phyloP scores from a whole-genome alignment of 495 filamentous ascomycete species.

The Cercophora newfieldiana region DNA sequence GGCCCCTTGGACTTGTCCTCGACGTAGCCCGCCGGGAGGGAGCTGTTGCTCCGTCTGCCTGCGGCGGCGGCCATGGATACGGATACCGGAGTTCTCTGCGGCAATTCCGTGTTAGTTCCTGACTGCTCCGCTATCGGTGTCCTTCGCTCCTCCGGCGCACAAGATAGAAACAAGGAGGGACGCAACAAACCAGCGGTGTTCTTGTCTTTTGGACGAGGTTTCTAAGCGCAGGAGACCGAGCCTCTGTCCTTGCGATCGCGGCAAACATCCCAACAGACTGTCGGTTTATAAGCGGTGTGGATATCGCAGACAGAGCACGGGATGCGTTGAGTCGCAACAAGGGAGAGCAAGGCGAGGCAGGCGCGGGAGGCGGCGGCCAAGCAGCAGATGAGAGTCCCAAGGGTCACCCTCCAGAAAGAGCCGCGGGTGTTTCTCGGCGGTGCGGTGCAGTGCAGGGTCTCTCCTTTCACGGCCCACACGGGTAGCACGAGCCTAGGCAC shows the following conservation, averaged over 20 bases:
- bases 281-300: slow-evolving; percentile 1
- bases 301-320: background rate
- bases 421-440: slow-evolving; percentile 24
- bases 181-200: slow-evolving; percentile 28
- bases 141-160: no score
- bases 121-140: no score
- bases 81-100: slow-evolving; percentile 39
- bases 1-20: slow-evolving; percentile 89
- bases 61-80: slow-evolving; percentile 60
- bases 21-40: slow-evolving; percentile 73
- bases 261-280: slow-evolving; percentile 33
- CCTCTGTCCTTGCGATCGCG: slow-evolving; percentile 32
- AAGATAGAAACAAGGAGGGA: no score
- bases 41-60: slow-evolving; percentile 57
- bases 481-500: slow-evolving; percentile 26
- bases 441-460: slow-evolving; percentile 12
- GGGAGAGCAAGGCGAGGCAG: background rate
- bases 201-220: slow-evolving; percentile 26
- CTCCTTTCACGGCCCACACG: slow-evolving; percentile 11
- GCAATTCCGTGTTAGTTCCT: background rate
- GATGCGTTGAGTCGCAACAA: slow-evolving; percentile 5
- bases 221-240: slow-evolving; percentile 37
- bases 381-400: background rate
- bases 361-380: background rate
- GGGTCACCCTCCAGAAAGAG: slow-evolving; percentile 18